These are phyloP conservation scores for Gaertneriomyces semiglobifer DNA, from an alignment of 192 early-diverging fungal genomes.

Conservation along the genomic window DNA sequence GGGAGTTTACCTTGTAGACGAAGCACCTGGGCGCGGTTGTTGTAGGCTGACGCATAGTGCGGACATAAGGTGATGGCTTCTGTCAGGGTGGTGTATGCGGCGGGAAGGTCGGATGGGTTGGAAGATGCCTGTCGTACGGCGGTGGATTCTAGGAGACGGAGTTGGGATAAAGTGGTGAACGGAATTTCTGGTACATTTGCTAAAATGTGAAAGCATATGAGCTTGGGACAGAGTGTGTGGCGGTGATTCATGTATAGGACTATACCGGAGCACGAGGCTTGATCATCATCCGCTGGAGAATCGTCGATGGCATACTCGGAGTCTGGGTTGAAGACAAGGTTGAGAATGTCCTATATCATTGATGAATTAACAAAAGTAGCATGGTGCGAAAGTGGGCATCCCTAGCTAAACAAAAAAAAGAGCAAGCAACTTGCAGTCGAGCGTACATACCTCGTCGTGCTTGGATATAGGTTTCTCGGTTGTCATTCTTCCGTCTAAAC, in stretches of 20 bases:
- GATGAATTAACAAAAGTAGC: no score
- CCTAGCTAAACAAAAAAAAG: no score
- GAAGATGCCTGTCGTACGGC: constrained; percentile 33
- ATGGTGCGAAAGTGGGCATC: no score
- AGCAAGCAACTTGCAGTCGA: no score
- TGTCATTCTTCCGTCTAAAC: no score
- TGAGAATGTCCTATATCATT: constrained; percentile 14
- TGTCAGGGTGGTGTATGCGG: constrained; percentile 35
- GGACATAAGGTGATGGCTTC: constrained; percentile 42
- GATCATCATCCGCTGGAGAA: background rate
- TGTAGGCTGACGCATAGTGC: constrained; percentile 61
- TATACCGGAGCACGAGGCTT: background rate
- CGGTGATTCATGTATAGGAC: background rate
- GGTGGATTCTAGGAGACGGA: constrained; percentile 37
- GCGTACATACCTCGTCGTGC: no score
- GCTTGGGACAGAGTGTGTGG: background rate
- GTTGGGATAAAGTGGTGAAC: background rate
- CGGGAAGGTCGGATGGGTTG: constrained; percentile 38
- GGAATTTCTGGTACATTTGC: background rate
- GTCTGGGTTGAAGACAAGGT: constrained; percentile 21
- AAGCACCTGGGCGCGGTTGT: constrained; percentile 51
- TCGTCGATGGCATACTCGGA: background rate
- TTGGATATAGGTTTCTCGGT: no score
- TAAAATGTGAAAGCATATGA: background rate
- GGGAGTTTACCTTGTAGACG: constrained; percentile 39